These are phyloP conservation scores for Paecilomyces sp. DNA, from an alignment of 2,329 filamentous ascomycete genomes.

Conservation along the genomic window DNA sequence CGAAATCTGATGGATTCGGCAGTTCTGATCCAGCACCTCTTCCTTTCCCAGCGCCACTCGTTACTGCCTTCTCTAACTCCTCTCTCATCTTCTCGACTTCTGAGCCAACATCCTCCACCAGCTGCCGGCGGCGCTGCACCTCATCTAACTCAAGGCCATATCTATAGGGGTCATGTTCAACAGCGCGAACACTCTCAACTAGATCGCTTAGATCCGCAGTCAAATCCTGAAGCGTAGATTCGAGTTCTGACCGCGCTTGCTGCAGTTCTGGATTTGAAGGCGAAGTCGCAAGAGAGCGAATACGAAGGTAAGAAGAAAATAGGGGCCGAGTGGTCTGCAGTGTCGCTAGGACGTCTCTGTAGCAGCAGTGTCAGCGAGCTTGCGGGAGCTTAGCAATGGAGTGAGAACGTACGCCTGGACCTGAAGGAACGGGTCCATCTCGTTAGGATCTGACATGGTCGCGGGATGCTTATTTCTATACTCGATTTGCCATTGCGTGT, in stretches of 20 bases:
- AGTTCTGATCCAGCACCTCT: constrained; percentile 35
- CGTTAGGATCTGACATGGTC: constrained; percentile 22
- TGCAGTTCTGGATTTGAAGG: constrained; percentile 62
- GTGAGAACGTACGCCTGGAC: constrained; percentile 35
- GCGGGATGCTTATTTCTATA: constrained; percentile 2
- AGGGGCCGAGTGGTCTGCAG: constrained; percentile 75
- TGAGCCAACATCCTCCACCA: constrained; percentile 81
- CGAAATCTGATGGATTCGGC: constrained; percentile 55
- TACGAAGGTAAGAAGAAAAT: constrained; percentile 91
- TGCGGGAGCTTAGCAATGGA: constrained; percentile 1
- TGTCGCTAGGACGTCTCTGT: constrained; percentile 79
- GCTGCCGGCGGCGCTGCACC: constrained; percentile 67
- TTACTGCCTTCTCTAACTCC: constrained; percentile 61
- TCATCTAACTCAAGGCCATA: constrained; percentile 82
- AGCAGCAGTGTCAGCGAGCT: constrained; percentile 1
- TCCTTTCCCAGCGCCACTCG: constrained; percentile 23
- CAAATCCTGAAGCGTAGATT: constrained; percentile 67
- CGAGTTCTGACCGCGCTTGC: constrained; percentile 65
- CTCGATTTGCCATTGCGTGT: background rate
- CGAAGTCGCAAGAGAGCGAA: constrained; percentile 73
- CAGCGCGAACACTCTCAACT: constrained; percentile 74
- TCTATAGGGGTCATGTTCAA: constrained; percentile 78
- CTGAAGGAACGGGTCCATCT: constrained; percentile 40
- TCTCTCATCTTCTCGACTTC: constrained; percentile 86
- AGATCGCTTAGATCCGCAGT: constrained; percentile 84